Conservation (phyloP, 306 rosid genomes). For the Cucurbita moschata region DNA sequence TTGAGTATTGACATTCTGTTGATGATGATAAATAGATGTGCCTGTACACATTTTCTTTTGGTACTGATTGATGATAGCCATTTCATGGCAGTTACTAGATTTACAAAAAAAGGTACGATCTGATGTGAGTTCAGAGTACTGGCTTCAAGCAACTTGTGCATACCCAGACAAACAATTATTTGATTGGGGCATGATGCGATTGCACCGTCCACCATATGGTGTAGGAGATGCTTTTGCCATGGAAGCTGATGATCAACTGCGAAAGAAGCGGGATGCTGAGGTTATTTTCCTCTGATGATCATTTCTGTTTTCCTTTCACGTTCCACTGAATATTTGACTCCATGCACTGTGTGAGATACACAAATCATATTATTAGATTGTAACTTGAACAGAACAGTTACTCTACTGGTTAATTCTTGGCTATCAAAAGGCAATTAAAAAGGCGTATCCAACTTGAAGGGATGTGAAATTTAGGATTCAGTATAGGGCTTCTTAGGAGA, state of each 20-base stretch:
- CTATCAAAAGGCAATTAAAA: neutral
- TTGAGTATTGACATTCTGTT: constrained; percentile 4
- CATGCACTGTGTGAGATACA: neutral
- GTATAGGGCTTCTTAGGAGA: neutral
- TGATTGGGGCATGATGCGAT: constrained; percentile 95
- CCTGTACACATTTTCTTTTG: constrained; percentile 11
- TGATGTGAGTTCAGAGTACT: constrained; percentile 81
- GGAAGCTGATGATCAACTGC: constrained; percentile 84
- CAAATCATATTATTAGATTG: neutral
- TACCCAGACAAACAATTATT: constrained; percentile 79
- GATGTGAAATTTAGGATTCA: neutral
- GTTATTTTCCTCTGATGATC: constrained; percentile 14
- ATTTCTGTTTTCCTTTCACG: neutral
- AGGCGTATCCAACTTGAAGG: neutral
- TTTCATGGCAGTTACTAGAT: constrained; percentile 65
- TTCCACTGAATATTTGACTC: neutral
- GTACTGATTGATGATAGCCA: constrained; percentile 39
- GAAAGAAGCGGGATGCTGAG: constrained; percentile 90
- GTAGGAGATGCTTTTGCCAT: constrained; percentile 94
- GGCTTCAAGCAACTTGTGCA: constrained; percentile 59
- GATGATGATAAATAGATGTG: constrained; percentile 6
- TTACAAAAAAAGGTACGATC: constrained; percentile 75
- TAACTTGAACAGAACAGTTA: neutral
- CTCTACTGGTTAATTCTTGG: neutral
- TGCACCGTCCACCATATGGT: constrained; percentile 75